A percentile compares a stretch with the other conserved stretches of the same genome.
phyloP scores from a whole-genome alignment of 768 basidiomycete genomes.

The Favolaschia claudopus region DNA sequence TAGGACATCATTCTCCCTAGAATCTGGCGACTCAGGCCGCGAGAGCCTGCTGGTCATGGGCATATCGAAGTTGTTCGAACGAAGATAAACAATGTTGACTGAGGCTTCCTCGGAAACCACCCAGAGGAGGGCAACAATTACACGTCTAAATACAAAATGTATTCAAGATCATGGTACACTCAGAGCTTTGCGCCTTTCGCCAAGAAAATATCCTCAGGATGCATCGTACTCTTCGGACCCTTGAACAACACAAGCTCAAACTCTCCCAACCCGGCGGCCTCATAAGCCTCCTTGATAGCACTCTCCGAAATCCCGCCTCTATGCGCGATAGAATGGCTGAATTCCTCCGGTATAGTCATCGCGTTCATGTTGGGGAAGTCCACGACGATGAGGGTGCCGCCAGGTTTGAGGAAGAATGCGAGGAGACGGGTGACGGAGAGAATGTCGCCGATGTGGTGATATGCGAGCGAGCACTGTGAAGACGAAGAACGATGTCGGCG shows the following conservation, averaged over 20 bases:
- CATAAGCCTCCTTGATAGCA: slow-evolving; percentile 59
- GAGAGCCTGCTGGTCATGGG: too few relatives aligned
- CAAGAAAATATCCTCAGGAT: too few relatives aligned
- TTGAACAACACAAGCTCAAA: slow-evolving; percentile 48
- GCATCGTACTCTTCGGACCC: too few relatives aligned
- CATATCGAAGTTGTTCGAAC: too few relatives aligned
- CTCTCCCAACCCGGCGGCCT: slow-evolving; percentile 57
- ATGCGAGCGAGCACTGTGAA: slow-evolving; percentile 65
- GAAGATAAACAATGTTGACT: too few relatives aligned
- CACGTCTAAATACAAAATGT: too few relatives aligned
- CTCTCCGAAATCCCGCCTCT: slow-evolving; percentile 58
- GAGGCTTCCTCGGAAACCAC: too few relatives aligned
- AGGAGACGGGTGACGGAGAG: slow-evolving; percentile 58
- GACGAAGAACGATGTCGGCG: background rate
- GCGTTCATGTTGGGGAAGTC: slow-evolving; percentile 50
- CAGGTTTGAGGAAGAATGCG: slow-evolving; percentile 65
- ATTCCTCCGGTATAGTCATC: slow-evolving; percentile 40
- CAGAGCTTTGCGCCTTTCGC: too few relatives aligned
- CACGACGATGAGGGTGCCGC: slow-evolving; percentile 64
- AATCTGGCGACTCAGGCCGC: too few relatives aligned
- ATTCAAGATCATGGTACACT: too few relatives aligned
- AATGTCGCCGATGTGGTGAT: slow-evolving; percentile 67
- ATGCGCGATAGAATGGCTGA: slow-evolving; percentile 68
- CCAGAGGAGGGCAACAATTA: too few relatives aligned
- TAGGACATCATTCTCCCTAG: too few relatives aligned